Percentiles rank a stretch among this genome's conserved stretches.
Evolutionary conservation across 1,284 basidiomycete species (phyloP).

Genomic region (Cerrena zonata): DNA sequence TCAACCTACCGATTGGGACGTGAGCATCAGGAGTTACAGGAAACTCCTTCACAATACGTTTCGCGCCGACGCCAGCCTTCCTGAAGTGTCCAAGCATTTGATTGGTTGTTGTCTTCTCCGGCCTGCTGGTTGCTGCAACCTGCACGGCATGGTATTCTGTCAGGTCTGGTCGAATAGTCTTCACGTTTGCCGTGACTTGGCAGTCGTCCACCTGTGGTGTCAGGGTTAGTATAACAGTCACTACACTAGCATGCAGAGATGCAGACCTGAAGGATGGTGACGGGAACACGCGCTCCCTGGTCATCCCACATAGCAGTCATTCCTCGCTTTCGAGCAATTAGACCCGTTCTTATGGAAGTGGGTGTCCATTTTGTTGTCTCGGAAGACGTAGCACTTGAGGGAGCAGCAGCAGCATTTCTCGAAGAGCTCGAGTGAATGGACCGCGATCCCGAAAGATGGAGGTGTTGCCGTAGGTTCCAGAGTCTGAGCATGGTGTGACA

Average conservation of each 20-base stretch:
- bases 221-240: slow-evolving; percentile 3
- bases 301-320: slow-evolving; percentile 94
- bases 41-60: slow-evolving; percentile 87
- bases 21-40: slow-evolving; percentile 84
- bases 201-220: slow-evolving; percentile 72
- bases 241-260: not conserved
- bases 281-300: slow-evolving; percentile 81
- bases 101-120: slow-evolving; percentile 59
- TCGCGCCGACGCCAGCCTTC: slow-evolving; percentile 78
- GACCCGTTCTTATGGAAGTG: slow-evolving; percentile 82
- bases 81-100: slow-evolving; percentile 85
- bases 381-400: slow-evolving; percentile 22
- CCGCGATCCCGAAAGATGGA: slow-evolving; percentile 32
- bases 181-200: slow-evolving; percentile 76
- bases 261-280: slow-evolving; percentile 87
- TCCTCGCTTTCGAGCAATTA: slow-evolving; percentile 91
- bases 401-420: slow-evolving; percentile 27
- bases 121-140: slow-evolving; percentile 72
- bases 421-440: slow-evolving; percentile 34
- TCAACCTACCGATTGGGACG: slow-evolving; percentile 73
- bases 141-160: slow-evolving; percentile 82
- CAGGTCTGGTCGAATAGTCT: slow-evolving; percentile 55
- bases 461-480: slow-evolving; percentile 38
- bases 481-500: slow-evolving; percentile 43
- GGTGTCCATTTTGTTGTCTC: slow-evolving; percentile 72